Percentiles rank a stretch among this genome's conserved stretches.
Evolutionary conservation across 2,329 filamentous ascomycete genomes (phyloP).

Genomic region (Penicillium crustosum): DNA sequence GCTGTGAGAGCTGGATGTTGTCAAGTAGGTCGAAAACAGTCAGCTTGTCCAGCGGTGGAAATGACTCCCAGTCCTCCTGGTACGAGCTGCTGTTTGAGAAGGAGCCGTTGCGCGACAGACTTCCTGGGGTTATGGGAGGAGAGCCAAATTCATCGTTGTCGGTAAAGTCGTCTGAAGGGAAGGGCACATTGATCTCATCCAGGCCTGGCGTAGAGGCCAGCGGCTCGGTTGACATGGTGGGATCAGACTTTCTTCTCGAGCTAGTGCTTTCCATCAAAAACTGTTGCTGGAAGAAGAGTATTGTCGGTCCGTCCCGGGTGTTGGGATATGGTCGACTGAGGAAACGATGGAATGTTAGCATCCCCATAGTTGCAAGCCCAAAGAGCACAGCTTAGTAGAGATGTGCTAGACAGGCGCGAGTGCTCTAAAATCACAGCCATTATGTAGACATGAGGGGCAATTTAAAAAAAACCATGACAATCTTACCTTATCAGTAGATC

Average conservation of each 20-base stretch:
- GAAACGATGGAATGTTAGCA: slow-evolving; percentile 42
- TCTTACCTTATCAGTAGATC: slow-evolving; percentile 11
- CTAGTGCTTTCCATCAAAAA: slow-evolving; percentile 35
- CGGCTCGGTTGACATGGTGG: slow-evolving; percentile 24
- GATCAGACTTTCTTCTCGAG: slow-evolving; percentile 25
- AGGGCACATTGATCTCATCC: slow-evolving; percentile 28
- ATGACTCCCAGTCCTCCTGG: slow-evolving; percentile 82
- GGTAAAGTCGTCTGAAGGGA: slow-evolving; percentile 30
- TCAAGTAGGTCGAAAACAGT: slow-evolving; percentile 92
- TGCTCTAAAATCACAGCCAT: background rate
- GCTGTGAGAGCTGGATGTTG: slow-evolving; percentile 84
- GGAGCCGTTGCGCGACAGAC: slow-evolving; percentile 72
- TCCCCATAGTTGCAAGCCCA: slow-evolving; percentile 29
- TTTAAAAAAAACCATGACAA: background rate
- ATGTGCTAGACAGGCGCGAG: background rate
- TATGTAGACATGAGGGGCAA: slow-evolving; percentile 1
- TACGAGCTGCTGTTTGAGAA: slow-evolving; percentile 84
- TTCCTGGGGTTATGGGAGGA: slow-evolving; percentile 30
- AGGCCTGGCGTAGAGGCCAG: slow-evolving; percentile 26
- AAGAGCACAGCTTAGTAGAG: background rate
- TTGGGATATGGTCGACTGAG: slow-evolving; percentile 39
- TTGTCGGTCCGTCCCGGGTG: slow-evolving; percentile 35
- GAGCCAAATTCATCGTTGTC: slow-evolving; percentile 33
- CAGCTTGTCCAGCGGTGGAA: slow-evolving; percentile 84
- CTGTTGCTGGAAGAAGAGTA: slow-evolving; percentile 41